These are phyloP conservation scores for Pisolithus marmoratus DNA, from an alignment of 768 basidiomycete species.

Conservation along the genomic window DNA sequence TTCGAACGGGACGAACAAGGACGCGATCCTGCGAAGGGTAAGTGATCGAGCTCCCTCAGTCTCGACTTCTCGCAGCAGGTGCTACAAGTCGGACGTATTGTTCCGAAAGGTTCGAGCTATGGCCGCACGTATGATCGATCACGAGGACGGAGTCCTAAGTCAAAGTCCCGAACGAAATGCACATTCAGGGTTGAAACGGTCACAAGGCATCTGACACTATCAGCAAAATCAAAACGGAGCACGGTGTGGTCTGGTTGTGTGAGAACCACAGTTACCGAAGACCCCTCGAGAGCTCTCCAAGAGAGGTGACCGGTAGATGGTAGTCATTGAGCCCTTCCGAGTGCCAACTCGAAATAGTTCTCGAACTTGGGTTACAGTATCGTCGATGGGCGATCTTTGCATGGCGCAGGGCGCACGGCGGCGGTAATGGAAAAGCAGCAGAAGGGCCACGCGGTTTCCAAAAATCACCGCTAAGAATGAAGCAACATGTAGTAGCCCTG, in stretches of 20 bases:
- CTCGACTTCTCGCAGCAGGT: too few relatives aligned
- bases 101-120: too few relatives aligned
- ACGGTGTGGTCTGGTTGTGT: constrained; percentile 19
- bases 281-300: constrained; percentile 21
- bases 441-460: constrained; percentile 2
- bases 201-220: constrained; percentile 5
- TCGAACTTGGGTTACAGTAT: too few relatives aligned
- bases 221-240: constrained; percentile 12
- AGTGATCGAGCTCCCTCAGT: background rate
- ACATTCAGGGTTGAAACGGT: constrained; percentile 3
- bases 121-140: too few relatives aligned
- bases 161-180: background rate
- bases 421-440: background rate
- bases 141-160: too few relatives aligned
- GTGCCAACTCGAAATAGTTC: background rate
- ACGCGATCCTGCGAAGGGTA: constrained; percentile 1
- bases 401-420: background rate
- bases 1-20: constrained; percentile 2
- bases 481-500: constrained; percentile 3
- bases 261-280: constrained; percentile 20
- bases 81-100: too few relatives aligned
- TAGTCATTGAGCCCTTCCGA: background rate
- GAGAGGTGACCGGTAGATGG: background rate
- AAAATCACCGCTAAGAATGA: constrained; percentile 9
- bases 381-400: background rate